Evolutionary conservation across 2,329 filamentous ascomycete species (phyloP).

Genomic region (Stemphylium vesicarium): DNA sequence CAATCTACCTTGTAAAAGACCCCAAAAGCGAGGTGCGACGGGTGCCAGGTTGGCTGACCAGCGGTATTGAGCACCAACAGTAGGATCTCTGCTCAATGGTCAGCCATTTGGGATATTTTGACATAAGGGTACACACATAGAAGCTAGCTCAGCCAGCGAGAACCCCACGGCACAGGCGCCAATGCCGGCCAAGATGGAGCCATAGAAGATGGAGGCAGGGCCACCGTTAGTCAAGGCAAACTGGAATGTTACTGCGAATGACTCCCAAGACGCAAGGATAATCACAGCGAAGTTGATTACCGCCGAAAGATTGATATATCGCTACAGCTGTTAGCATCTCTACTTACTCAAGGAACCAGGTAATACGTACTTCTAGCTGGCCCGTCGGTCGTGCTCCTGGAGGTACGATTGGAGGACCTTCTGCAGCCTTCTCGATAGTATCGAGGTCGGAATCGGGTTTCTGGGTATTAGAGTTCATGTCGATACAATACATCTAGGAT

Average conservation of each 20-base stretch:
- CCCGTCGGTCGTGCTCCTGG: slow-evolving; percentile 1
- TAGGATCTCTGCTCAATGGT: slow-evolving; percentile 30
- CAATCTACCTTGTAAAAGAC: slow-evolving; percentile 35
- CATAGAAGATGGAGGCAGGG: slow-evolving; percentile 39
- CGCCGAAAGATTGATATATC: slow-evolving; percentile 36
- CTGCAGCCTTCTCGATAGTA: slow-evolving; percentile 16
- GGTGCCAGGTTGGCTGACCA: slow-evolving; percentile 42
- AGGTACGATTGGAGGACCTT: neutral
- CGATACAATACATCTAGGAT: neutral
- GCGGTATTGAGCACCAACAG: slow-evolving; percentile 43
- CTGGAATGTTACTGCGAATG: slow-evolving; percentile 36
- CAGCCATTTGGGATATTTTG: neutral
- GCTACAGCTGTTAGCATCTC: slow-evolving; percentile 11
- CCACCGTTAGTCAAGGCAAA: slow-evolving; percentile 39
- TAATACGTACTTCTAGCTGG: slow-evolving; percentile 19
- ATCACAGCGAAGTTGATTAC: slow-evolving; percentile 35
- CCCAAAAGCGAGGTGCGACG: slow-evolving; percentile 31
- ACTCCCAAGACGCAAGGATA: slow-evolving; percentile 35
- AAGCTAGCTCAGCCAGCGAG: slow-evolving; percentile 40
- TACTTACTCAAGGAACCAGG: neutral
- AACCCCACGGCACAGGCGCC: slow-evolving; percentile 41
- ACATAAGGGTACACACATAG: slow-evolving; percentile 28
- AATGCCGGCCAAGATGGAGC: slow-evolving; percentile 32
- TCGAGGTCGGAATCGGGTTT: slow-evolving; percentile 20
- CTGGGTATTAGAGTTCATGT: slow-evolving; percentile 21